Base-by-base conservation (phyloP, 176 grass and related monocot species). In the Panicum miliaceum region DNA sequence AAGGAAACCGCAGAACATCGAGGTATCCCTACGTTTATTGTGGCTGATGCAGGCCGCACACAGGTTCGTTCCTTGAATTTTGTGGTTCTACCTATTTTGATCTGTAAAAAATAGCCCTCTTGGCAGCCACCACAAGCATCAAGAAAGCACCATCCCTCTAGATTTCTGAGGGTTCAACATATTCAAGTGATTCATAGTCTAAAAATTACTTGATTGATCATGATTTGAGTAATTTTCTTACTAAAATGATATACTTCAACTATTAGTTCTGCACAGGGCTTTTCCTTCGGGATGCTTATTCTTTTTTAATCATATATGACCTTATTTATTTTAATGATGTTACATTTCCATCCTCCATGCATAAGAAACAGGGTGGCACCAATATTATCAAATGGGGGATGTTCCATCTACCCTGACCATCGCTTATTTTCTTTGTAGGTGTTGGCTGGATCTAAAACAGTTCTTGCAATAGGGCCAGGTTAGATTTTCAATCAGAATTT, bases 391-490 rank as follows among this genome's bases (percentile, higher is more conserved):
- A 71, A 75, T 76, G 35, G 42, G 43, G 11, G 23, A 67, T 13
- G 61, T 82, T 25, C 8, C 29, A 64, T 79, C 46, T 52, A 52
- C 43, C 53, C 54, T 86, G 38, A 77, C n/a, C 26, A 41, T 79
- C 2, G 37, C 7, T 84, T 7, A 27, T 73, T 81, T 45, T 81
- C 7, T 40, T 64, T 80, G 85, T 90, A 98, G 96, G 91, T 98
- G 37, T 26, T 66, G 87, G 85, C 96, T 89, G 96, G 96, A 66
- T 98, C 96, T 22, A 95, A 80, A 85, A 98, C 96, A 13, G 93
- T 98, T 82, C 96, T 98, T 79, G 96, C 96, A 73, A 88, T 98
- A 81, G 96, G 96, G 34, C 93, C 96, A 93, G 96, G 96, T 97
- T 64, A 66, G 66, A 77, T 88, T 57, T 68, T 79, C 29, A 71